Base-by-base conservation (phyloP, 768 basidiomycete species). In the Phaeotremella skinneri region DNA sequence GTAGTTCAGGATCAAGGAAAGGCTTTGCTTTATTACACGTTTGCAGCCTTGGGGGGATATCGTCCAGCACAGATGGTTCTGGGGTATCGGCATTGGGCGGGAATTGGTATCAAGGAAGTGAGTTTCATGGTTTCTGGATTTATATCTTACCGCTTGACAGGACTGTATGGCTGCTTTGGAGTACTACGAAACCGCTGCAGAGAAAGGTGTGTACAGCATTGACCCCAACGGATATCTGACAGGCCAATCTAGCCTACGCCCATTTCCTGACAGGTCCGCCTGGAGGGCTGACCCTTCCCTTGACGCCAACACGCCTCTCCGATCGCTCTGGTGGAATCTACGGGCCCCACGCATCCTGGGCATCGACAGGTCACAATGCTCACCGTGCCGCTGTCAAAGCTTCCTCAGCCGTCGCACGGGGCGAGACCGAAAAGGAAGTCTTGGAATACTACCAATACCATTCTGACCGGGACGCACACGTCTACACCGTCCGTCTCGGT, bases 401-500 rank as follows among this genome's bases (percentile, higher is more conserved):
- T 23, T 89, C 87, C 17, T 77, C 86, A 30, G 87, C 91, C 29
- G 84, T 85, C 32, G 87, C 87, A 3, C 89, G 91, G 1, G 93
- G 93, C 21, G 93, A 96, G 75, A 93, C 90, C 14, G 92, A 91
- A 88, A 86, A 89, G 61, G 90, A 96, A 70, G 84, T 94, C 49
- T 80, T 96, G 29, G 90, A 96, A 75, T 94, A 91, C 73, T 94
- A 93, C 68, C 62, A 94, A 88, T 99, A 94, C 78, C 96, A 97
- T 51, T 90, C 94, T 4, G 91, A 97, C 68, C 85, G 91, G 26
- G 91, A 90, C 26, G 90, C 92, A 66, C 84, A 84, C 51, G 85
- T 87, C 62, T 94, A 90, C 74, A 91, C 91, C 1, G 91, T 89
- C 76, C 85, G 90, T 16, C 83, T 98, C 1, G 96, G 91, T n/a